Base-by-base conservation (phyloP, 148 eudicot genomes). In the Euryodendron excelsum region DNA sequence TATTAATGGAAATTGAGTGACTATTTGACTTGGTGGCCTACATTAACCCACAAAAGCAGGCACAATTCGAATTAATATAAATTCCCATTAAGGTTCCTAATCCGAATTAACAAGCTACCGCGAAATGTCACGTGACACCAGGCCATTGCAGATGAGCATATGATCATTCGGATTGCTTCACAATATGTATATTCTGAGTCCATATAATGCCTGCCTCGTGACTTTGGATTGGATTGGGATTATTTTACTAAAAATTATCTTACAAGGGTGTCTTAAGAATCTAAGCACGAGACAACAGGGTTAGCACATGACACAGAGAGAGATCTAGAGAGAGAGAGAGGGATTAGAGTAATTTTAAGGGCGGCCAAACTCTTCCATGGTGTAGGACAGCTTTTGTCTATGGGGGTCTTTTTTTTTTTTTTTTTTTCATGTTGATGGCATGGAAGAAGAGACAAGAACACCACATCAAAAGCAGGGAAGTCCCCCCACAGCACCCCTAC, bases 61-160 rank as follows among this genome's bases (percentile, higher is more conserved):
- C 9, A 17, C n/a, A 3, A 17, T 17, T 53, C 23, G 3, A 39
- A 45, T 1, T 13, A 31, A 72, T 41, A 55, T 55, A 17, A 36
- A 50, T n/a, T 2, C 25, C 3, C 9, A 55, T 37, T 53, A 17
- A 20, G 39, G n/a, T 36, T 75, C 31, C 4, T 28, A 44, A 62
- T 14, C n/a, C 10, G n/a, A 33, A 65, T 48, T 12, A 37, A 39
- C 25, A 74, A 82, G 55, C 41, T 8, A 76, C 73, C 87, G 79
- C 85, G 83, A 79, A 85, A 79, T 75, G 72, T 85, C 82, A 82
- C 78, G 78, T 82, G 87, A 79, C 85, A 74, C 60, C 33, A 53
- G 78, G 81, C 45, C 41, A 62, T 34, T 23, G 71, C 60, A n/a
- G n/a, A n/a, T 27, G 55, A 61, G 75, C 69, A 59, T 45, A 72